Base-by-base conservation (phyloP, 2,329 filamentous ascomycete species). In the Sporothrix brasiliensis region DNA sequence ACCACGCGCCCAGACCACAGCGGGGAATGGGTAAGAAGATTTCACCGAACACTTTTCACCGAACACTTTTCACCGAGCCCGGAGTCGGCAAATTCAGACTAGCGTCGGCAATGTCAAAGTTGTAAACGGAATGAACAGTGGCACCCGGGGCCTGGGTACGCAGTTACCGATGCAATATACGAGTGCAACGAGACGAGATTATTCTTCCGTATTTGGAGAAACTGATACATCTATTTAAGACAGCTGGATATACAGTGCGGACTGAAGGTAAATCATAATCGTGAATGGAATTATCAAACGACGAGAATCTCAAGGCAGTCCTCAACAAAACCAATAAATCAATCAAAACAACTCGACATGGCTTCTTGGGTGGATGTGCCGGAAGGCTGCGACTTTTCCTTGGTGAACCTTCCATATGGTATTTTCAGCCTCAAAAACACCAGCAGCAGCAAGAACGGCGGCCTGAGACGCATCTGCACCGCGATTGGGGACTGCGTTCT, bases 371-470 rank as follows among this genome's bases (percentile, higher is more conserved):
- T 68, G 13, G 52, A 56, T 19, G 49, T 68, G 16, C 30, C 50
- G 14, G n/a, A 53, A 47, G 66, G 49, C 34, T 27, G 50, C 34
- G 66, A 68, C 52, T 68, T 68, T 56, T 68, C 66, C 30, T 39
- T 68, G 66, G 66, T 50, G 19, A 68, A 68, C 52, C n/a, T 68
- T 50, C 66, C 66, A 19, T 68, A 54, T 21, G 66, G 66, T 14
- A 30, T 68, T 24, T 44, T 68, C 50, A 56, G 30, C 24, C 27
- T 16, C 13, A 56, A 56, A 19, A 56, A 34, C 27, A 56, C 27
- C 24, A 56, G 27, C 53, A 34, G 53, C 53, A 56, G 9, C 50
- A 21, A 53, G 19, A 53, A 24, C 24, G n/a, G 47, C 16, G 24
- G 30, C 63, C 27, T 24, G 16, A 11, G 34, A 21, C 52, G 19